Evolutionary conservation across 2,329 filamentous ascomycete genomes (phyloP).

Genomic region (Ceratocystis ficicola): DNA sequence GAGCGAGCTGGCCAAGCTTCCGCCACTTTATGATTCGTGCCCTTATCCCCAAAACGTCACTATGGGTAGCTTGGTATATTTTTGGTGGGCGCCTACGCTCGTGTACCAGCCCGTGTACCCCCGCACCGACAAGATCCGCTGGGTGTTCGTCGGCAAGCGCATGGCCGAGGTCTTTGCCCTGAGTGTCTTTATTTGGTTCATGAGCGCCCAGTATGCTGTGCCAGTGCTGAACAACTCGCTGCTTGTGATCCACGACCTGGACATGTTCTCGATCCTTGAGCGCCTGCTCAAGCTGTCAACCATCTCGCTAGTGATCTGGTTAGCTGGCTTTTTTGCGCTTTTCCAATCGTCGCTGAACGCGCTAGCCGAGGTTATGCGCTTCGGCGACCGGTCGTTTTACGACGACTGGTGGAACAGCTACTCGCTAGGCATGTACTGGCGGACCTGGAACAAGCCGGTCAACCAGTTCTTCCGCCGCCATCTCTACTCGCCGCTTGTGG

Average conservation of each 20-base stretch:
- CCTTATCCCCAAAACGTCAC: conserved; percentile 90
- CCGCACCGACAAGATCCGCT: conserved; percentile 66
- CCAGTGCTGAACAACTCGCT: conserved; percentile 83
- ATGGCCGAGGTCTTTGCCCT: conserved; percentile 64
- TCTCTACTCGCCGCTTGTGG: conserved; percentile 77
- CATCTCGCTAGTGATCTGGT: conserved; percentile 91
- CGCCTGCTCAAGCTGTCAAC: conserved; percentile 89
- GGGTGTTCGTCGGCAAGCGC: conserved; percentile 77
- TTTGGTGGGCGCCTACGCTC: conserved; percentile 95
- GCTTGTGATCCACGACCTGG: conserved; percentile 69
- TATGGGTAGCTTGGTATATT: conserved; percentile 76
- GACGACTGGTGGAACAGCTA: conserved; percentile 96
- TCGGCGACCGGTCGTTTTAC: conserved; percentile 91
- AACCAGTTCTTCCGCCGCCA: conserved; percentile 95
- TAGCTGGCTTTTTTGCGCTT: conserved; percentile 90
- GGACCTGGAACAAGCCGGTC: conserved; percentile 94
- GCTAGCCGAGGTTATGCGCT: conserved; percentile 75
- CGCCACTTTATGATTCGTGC: conserved; percentile 68
- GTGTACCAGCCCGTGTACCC: conserved; percentile 97
- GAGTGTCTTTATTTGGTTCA: conserved; percentile 86
- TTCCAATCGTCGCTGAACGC: conserved; percentile 92
- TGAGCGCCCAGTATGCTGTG: conserved; percentile 84
- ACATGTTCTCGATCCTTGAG: conserved; percentile 72
- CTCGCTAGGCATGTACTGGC: conserved; percentile 80
- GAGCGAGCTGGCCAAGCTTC: conserved; percentile 56